Percentiles rank a stretch among this genome's conserved stretches.
Conservation (phyloP, 306 rosid genomes). For the Trifolium subterraneum region DNA sequence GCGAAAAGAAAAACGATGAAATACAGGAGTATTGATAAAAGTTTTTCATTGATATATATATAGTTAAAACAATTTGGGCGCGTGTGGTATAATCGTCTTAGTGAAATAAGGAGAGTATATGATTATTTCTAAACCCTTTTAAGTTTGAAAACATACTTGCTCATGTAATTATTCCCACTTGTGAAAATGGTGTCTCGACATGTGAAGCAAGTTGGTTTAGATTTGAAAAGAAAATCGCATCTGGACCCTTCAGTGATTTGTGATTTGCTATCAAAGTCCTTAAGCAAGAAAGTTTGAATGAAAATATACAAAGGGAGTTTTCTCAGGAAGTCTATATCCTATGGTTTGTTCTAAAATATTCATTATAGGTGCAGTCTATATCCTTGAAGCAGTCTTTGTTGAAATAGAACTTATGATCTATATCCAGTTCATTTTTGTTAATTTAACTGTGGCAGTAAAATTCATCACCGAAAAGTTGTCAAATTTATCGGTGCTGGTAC, state of each 20-base stretch:
- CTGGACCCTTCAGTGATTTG: constrained; percentile 76
- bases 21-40: too few species aligned
- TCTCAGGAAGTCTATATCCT: constrained; percentile 75
- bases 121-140: too few species aligned
- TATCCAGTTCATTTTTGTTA: constrained; percentile 12
- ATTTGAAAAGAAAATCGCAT: constrained; percentile 70
- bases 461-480: constrained; percentile 78
- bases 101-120: too few species aligned
- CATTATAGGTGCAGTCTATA: background rate
- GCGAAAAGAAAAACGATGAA: too few species aligned
- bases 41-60: too few species aligned
- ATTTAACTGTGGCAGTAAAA: constrained; percentile 57
- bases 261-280: constrained; percentile 86
- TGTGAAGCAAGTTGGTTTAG: constrained; percentile 57
- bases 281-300: constrained; percentile 62
- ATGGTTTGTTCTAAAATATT: constrained; percentile 59
- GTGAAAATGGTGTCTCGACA: constrained; percentile 51
- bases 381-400: background rate
- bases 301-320: constrained; percentile 63
- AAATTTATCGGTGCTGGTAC: constrained; percentile 76
- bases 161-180: constrained; percentile 45
- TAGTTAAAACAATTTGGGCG: too few species aligned
- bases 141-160: too few species aligned
- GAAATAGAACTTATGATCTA: background rate
- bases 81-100: too few species aligned